phyloP scores from a whole-genome alignment of 2,329 filamentous ascomycete species.

The Diaporthe ampelina region DNA sequence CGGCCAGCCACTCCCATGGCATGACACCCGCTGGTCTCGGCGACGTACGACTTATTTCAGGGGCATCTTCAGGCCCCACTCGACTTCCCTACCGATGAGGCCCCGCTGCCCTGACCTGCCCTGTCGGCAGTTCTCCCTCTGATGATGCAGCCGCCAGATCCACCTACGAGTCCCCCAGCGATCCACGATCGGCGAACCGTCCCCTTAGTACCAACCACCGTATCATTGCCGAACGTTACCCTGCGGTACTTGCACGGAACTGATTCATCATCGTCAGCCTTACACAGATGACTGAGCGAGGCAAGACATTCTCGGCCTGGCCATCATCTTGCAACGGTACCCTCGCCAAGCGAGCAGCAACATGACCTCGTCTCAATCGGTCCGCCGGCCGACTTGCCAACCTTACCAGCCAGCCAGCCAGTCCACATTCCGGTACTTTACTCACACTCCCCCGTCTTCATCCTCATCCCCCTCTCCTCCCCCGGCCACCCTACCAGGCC shows the following conservation, averaged over 20 bases:
- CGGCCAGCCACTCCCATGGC: conserved; percentile 11
- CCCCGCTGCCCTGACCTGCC: conserved; percentile 30
- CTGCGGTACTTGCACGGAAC: conserved; percentile 33
- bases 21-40: conserved; percentile 35
- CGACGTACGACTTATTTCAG: conserved; percentile 38
- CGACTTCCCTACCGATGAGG: conserved; percentile 28
- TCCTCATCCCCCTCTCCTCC: background rate
- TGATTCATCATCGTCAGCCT: conserved; percentile 39
- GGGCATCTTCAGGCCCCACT: conserved; percentile 33
- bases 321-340: conserved; percentile 23
- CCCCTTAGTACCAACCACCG: conserved; percentile 31
- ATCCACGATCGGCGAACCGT: conserved; percentile 35
- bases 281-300: conserved; percentile 37
- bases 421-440: background rate
- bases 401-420: conserved; percentile 4
- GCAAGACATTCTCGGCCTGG: conserved; percentile 30
- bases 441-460: conserved; percentile 1
- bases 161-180: conserved; percentile 20
- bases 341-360: conserved; percentile 20
- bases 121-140: conserved; percentile 36
- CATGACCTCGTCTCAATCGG: conserved; percentile 20
- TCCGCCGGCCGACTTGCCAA: conserved; percentile 9
- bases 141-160: conserved; percentile 38
- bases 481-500: background rate
- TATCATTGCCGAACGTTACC: conserved; percentile 39